phyloP scores from a whole-genome alignment of 495 filamentous ascomycete species.

The Aspergillus saccharolyticus region DNA sequence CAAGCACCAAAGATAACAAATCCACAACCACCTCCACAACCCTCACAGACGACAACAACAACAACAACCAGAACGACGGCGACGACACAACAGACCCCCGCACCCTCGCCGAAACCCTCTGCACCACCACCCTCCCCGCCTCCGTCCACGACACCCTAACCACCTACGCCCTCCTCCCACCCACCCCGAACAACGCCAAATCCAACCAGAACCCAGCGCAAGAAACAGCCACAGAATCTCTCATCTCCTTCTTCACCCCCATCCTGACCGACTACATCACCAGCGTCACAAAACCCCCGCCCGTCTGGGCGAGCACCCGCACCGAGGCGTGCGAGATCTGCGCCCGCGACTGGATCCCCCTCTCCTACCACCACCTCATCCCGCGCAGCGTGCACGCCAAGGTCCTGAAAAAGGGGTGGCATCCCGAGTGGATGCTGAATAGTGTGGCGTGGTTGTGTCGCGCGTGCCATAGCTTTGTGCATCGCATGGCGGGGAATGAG shows the following conservation, averaged over 20 bases:
- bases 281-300: constrained; percentile 52
- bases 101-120: constrained; percentile 35
- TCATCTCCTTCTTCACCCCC: constrained; percentile 53
- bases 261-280: constrained; percentile 57
- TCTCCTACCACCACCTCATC: constrained; percentile 83
- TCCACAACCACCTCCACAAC: constrained; percentile 42
- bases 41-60: constrained; percentile 28
- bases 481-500: constrained; percentile 71
- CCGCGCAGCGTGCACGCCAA: constrained; percentile 73
- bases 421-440: constrained; percentile 66
- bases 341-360: constrained; percentile 67
- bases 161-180: constrained; percentile 53
- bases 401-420: constrained; percentile 75
- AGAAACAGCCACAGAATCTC: constrained; percentile 15
- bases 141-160: constrained; percentile 55
- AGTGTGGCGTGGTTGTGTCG: constrained; percentile 87
- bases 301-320: constrained; percentile 52
- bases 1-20: constrained; percentile 27
- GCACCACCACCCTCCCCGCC: constrained; percentile 41
- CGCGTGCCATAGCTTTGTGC: constrained; percentile 83
- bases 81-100: constrained; percentile 13
- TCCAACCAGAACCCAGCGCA: constrained; percentile 24
- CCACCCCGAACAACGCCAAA: constrained; percentile 23
- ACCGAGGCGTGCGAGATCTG: constrained; percentile 72
- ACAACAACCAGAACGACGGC: constrained; percentile 30